Evolutionary conservation across 2,329 filamentous ascomycete species (phyloP).

Genomic region (Ceratocystis cacaofunesta): DNA sequence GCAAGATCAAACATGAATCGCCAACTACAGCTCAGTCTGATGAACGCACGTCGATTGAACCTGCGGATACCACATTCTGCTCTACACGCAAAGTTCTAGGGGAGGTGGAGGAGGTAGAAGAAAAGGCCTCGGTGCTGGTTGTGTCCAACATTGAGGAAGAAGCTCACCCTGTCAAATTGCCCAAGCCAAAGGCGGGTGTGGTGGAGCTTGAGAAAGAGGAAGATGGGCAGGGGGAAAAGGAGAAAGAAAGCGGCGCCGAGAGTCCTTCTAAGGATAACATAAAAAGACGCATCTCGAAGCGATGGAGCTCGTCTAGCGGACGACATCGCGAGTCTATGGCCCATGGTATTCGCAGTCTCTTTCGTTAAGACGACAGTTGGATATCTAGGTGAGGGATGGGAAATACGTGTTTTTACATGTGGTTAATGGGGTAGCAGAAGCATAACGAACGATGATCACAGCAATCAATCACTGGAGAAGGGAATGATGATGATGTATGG

Average conservation of each 20-base stretch:
- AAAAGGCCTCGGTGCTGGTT: constrained; percentile 6
- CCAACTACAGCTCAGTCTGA: background rate
- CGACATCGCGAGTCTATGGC: constrained; percentile 15
- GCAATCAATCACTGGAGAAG: background rate
- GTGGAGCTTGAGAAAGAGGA: background rate
- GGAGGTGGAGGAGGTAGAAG: constrained; percentile 3
- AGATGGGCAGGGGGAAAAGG: background rate
- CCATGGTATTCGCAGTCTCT: constrained; percentile 13
- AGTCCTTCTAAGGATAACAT: constrained; percentile 5
- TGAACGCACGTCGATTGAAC: background rate
- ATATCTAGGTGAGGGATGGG: background rate
- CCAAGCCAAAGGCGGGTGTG: too few relatives aligned
- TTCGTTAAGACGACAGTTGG: constrained; percentile 6
- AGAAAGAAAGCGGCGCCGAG: background rate
- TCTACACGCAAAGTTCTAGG: constrained; percentile 10
- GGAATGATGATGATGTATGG: background rate
- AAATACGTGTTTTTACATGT: too few relatives aligned
- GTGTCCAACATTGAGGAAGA: background rate
- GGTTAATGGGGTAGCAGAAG: background rate
- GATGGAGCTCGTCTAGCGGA: constrained; percentile 13
- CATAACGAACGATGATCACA: background rate
- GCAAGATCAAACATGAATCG: background rate
- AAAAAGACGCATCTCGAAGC: constrained; percentile 9
- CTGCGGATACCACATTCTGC: background rate
- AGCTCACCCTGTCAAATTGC: background rate